Evolutionary conservation across 2,329 filamentous ascomycete species (phyloP).

Genomic region (Aspergillus arachidicola): DNA sequence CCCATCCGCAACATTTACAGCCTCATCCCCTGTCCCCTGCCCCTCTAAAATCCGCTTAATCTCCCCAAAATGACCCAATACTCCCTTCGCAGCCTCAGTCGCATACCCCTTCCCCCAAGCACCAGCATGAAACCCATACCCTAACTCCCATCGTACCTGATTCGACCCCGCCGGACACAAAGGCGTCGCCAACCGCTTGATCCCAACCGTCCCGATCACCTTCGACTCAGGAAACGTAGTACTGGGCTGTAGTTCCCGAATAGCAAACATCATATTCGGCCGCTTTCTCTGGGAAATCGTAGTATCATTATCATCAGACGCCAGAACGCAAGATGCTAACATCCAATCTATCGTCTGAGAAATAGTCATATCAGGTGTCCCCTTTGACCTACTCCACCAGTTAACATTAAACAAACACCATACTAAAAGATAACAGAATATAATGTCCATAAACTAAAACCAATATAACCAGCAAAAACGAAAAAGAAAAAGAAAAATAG

Average conservation of each 20-base stretch:
- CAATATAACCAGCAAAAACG: neutral
- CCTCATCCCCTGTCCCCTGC: conserved; percentile 41
- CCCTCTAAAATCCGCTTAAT: neutral
- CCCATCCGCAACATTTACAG: neutral
- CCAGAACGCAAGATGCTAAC: too few species aligned
- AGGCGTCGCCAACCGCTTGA: neutral
- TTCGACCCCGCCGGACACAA: neutral
- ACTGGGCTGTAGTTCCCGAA: neutral
- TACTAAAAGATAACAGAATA: neutral
- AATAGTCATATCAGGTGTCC: neutral
- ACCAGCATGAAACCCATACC: conserved; percentile 59
- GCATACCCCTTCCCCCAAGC: conserved; percentile 61
- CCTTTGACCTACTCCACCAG: neutral
- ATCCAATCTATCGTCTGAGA: neutral
- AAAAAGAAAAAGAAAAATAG: neutral
- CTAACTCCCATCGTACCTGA: conserved; percentile 44
- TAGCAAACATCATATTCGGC: neutral
- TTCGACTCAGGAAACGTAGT: neutral
- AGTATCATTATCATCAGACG: neutral
- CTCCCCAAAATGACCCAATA: conserved; percentile 39
- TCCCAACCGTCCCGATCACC: conserved; percentile 10
- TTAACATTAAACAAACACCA: neutral
- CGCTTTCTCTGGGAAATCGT: neutral
- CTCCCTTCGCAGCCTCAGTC: conserved; percentile 58
- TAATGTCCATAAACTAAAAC: neutral